These are phyloP conservation scores for Colletotrichum lini DNA, from an alignment of 2,329 filamentous ascomycete species.

Conservation along the genomic window DNA sequence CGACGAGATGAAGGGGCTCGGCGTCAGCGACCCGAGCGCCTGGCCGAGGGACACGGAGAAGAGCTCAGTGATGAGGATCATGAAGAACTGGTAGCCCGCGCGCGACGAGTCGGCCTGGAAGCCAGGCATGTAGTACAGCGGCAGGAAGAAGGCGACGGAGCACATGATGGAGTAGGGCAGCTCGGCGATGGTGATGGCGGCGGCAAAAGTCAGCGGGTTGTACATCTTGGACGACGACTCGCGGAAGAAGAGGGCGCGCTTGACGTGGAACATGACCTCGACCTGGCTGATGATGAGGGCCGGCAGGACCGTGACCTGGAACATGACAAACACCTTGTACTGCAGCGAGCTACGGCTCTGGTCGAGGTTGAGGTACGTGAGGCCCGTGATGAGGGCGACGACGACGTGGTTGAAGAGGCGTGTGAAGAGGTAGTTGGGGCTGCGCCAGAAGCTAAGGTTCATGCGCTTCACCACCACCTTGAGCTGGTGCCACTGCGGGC, in stretches of 20 bases:
- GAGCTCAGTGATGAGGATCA: conserved; percentile 85
- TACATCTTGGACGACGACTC: conserved; percentile 91
- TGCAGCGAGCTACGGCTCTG: conserved; percentile 83
- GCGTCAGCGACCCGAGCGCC: conserved; percentile 82
- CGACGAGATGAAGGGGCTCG: conserved; percentile 82
- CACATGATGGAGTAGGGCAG: conserved; percentile 88
- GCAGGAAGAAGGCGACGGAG: conserved; percentile 84
- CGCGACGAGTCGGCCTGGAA: conserved; percentile 74
- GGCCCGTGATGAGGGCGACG: conserved; percentile 83
- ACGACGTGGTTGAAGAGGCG: conserved; percentile 87
- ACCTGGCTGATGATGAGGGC: conserved; percentile 88
- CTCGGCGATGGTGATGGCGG: conserved; percentile 85
- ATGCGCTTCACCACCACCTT: conserved; percentile 80
- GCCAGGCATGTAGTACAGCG: conserved; percentile 87
- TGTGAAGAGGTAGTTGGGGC: conserved; percentile 91
- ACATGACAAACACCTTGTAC: conserved; percentile 90
- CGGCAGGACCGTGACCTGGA: conserved; percentile 88
- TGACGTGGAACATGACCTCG: conserved; percentile 86
- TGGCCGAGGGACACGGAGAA: conserved; percentile 88
- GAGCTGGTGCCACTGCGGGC: conserved; percentile 84
- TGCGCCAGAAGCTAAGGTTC: conserved; percentile 86
- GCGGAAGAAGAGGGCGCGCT: conserved; percentile 86
- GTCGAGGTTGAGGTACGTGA: conserved; percentile 85
- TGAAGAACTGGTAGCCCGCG: conserved; percentile 90
- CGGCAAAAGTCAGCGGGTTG: conserved; percentile 82